Conservation (phyloP, 352 stramenopile species). For the Plasmopara muralis region DNA sequence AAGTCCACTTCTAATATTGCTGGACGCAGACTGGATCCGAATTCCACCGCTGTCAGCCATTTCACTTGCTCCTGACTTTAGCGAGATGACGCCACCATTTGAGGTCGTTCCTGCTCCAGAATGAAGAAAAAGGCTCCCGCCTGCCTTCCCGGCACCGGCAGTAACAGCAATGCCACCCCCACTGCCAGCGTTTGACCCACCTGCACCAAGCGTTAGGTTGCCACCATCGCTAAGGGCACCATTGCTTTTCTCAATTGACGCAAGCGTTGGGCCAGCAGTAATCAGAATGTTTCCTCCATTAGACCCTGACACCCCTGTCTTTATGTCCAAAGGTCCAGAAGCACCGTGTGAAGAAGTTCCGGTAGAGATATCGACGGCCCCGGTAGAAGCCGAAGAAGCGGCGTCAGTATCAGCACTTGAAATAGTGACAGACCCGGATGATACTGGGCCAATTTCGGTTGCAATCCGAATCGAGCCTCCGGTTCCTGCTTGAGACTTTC, state of each 20-base stretch:
- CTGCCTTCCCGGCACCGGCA: conserved; percentile 18
- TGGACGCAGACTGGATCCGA: conserved; percentile 23
- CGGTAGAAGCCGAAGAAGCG: conserved; percentile 12
- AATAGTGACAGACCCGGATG: conserved; percentile 24
- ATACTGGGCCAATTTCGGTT: conserved; percentile 13
- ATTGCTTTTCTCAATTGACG: conserved; percentile 14
- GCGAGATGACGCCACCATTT: conserved; percentile 21
- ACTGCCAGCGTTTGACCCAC: conserved; percentile 16
- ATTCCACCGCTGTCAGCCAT: conserved; percentile 18
- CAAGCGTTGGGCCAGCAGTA: conserved; percentile 14
- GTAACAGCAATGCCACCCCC: conserved; percentile 12
- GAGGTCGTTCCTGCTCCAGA: conserved; percentile 19
- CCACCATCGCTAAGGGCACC: conserved; percentile 19
- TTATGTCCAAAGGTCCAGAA: conserved; percentile 18
- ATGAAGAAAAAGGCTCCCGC: conserved; percentile 19
- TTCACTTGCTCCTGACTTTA: conserved; percentile 21
- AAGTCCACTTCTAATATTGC: conserved; percentile 18
- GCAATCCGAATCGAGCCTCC: conserved; percentile 15
- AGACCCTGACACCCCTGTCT: conserved; percentile 19
- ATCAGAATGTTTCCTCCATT: conserved; percentile 20
- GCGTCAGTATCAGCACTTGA: conserved; percentile 9
- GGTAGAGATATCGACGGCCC: conserved; percentile 13
- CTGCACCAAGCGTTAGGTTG: conserved; percentile 16
- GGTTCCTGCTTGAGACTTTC: conserved; percentile 12
- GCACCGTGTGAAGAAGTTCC: conserved; percentile 17